These are phyloP conservation scores for Phtheirospermum japonicum DNA, from an alignment of 257 asterid genomes.

Conservation along the genomic window DNA sequence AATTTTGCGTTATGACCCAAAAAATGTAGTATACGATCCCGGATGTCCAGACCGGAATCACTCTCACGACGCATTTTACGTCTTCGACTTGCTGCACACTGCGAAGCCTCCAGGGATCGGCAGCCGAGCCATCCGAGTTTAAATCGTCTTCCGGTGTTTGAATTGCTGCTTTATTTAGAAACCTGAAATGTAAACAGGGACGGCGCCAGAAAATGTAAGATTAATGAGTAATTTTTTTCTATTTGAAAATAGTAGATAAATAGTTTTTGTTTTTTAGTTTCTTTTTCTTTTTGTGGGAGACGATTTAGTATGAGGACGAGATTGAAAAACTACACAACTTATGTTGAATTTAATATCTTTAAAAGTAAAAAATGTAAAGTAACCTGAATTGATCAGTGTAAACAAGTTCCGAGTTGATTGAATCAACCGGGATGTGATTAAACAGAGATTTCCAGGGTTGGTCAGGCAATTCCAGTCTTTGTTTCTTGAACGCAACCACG, in stretches of 20 bases:
- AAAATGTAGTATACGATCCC: conserved; percentile 17
- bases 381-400: conserved; percentile 35
- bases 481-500: conserved; percentile 34
- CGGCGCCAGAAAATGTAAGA: too few species aligned
- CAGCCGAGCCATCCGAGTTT: conserved; percentile 25
- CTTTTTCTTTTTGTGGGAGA: too few species aligned
- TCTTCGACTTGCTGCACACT: conserved; percentile 34
- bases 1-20: neutral
- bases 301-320: too few species aligned
- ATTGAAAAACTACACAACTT: too few species aligned
- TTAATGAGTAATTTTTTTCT: too few species aligned
- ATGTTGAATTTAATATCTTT: too few species aligned
- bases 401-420: conserved; percentile 32
- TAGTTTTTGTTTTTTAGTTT: too few species aligned
- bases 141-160: conserved; percentile 20
- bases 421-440: conserved; percentile 22
- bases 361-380: neutral
- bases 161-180: conserved; percentile 30
- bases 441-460: conserved; percentile 33
- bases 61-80: conserved; percentile 27
- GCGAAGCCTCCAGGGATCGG: conserved; percentile 27
- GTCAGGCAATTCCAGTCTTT: conserved; percentile 25
- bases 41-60: conserved; percentile 35
- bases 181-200: conserved; percentile 31
- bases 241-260: too few species aligned